Conservation (phyloP, 345 rosid genomes). For the Combretum micranthum region DNA sequence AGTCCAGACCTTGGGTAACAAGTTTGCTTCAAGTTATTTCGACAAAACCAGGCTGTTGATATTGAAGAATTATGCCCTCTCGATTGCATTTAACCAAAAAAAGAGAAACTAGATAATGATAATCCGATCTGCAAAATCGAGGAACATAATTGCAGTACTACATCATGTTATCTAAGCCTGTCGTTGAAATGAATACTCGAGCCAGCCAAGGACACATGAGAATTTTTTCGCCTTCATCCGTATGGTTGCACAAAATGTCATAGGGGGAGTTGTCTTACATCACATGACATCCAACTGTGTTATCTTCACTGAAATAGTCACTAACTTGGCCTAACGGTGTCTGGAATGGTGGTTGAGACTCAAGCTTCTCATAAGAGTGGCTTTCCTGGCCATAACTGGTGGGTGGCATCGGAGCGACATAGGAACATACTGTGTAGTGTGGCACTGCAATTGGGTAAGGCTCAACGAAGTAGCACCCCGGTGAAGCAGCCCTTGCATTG, state of each 20-base stretch:
- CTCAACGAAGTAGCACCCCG: constrained; percentile 17
- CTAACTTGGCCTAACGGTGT: constrained; percentile 23
- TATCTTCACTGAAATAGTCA: constrained; percentile 59
- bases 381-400: constrained; percentile 15
- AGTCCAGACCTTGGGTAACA: too few relatives aligned
- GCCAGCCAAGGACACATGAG: too few relatives aligned
- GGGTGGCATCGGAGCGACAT: constrained; percentile 13
- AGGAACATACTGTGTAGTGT: constrained; percentile 25
- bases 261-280: constrained; percentile 26
- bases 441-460: constrained; percentile 30
- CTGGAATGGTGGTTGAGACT: constrained; percentile 16
- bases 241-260: too few relatives aligned
- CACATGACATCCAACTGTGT: constrained; percentile 44
- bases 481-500: constrained; percentile 3
- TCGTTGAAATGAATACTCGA: background rate
- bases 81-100: background rate
- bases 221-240: too few relatives aligned
- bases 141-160: background rate
- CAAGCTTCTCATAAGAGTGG: constrained; percentile 11
- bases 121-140: background rate
- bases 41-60: too few relatives aligned
- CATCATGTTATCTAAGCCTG: background rate
- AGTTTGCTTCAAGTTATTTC: too few relatives aligned
- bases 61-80: background rate
- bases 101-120: background rate